Conservation (phyloP, 2,329 filamentous ascomycete species). For the Ophiocordyceps australis region DNA sequence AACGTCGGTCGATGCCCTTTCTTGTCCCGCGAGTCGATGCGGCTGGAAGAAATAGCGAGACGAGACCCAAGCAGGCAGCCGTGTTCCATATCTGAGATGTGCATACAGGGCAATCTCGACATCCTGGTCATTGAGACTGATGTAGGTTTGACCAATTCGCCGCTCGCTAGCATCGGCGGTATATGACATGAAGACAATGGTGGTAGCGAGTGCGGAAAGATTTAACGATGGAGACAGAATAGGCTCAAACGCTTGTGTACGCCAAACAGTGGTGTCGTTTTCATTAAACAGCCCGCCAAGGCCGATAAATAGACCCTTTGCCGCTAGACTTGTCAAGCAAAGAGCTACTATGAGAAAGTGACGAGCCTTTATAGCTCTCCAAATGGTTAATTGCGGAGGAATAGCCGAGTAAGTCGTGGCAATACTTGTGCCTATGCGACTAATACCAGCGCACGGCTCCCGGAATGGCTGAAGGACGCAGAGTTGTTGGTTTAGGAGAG, state of each 20-base stretch:
- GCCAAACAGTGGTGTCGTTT: neutral
- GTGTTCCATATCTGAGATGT: too few relatives aligned
- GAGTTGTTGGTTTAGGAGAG: conserved; percentile 30
- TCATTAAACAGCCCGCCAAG: conserved; percentile 32
- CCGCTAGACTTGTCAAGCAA: conserved; percentile 26
- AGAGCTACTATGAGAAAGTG: conserved; percentile 28
- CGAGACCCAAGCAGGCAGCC: too few relatives aligned
- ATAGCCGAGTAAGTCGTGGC: conserved; percentile 30
- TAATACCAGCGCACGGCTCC: conserved; percentile 23
- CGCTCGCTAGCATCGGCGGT: too few relatives aligned
- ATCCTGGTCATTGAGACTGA: too few relatives aligned
- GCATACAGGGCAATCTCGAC: too few relatives aligned
- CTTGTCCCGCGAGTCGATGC: too few relatives aligned
- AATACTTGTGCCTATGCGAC: conserved; percentile 18
- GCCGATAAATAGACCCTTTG: conserved; percentile 33
- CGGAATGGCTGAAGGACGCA: conserved; percentile 37
- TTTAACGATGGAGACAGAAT: too few relatives aligned
- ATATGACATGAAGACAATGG: too few relatives aligned
- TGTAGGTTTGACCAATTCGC: too few relatives aligned
- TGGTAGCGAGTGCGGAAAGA: too few relatives aligned
- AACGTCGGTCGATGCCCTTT: too few relatives aligned
- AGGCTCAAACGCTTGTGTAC: conserved; percentile 4
- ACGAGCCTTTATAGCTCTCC: conserved; percentile 20
- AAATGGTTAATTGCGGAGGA: conserved; percentile 31
- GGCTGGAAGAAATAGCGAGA: too few relatives aligned